These are phyloP conservation scores for Aurifilum marmelostoma DNA, from an alignment of 2,329 filamentous ascomycete species.

Conservation along the genomic window DNA sequence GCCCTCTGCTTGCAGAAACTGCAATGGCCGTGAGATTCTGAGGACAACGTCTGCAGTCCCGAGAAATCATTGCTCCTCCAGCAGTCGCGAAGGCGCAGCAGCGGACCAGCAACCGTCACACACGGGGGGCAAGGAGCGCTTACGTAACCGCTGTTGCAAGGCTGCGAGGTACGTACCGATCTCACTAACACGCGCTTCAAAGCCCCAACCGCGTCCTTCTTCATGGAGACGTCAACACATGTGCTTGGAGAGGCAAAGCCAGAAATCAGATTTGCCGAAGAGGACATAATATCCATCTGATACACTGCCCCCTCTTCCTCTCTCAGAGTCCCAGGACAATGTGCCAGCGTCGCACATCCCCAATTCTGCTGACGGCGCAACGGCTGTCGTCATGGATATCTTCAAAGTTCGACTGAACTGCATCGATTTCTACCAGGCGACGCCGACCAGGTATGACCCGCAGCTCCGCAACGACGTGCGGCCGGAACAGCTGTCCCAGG, in stretches of 20 bases:
- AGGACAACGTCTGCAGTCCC: not conserved
- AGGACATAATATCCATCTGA: too few species aligned
- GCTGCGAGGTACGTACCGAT: conserved; percentile 10
- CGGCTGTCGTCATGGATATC: conserved; percentile 56
- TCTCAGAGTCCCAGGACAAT: conserved; percentile 5
- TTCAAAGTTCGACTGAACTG: conserved; percentile 94
- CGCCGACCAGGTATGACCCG: conserved; percentile 80
- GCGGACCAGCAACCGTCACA: not conserved
- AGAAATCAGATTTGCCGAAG: not conserved
- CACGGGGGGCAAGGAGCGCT: not conserved
- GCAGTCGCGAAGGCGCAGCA: not conserved
- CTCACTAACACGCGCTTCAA: conserved; percentile 10
- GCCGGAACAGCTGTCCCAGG: conserved; percentile 60
- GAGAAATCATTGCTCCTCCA: not conserved
- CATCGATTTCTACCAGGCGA: conserved; percentile 90
- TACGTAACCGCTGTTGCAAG: conserved; percentile 1
- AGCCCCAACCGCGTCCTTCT: not conserved
- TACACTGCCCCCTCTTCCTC: not conserved
- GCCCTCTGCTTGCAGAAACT: not conserved
- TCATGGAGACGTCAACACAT: not conserved
- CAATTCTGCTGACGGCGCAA: conserved; percentile 6
- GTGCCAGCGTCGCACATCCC: conserved; percentile 6
- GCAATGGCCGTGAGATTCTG: not conserved
- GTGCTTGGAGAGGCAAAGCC: not conserved
- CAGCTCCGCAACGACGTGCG: conserved; percentile 69